These are phyloP conservation scores for Erysiphe pulchra DNA, from an alignment of 2,329 filamentous ascomycete species.

Conservation along the genomic window DNA sequence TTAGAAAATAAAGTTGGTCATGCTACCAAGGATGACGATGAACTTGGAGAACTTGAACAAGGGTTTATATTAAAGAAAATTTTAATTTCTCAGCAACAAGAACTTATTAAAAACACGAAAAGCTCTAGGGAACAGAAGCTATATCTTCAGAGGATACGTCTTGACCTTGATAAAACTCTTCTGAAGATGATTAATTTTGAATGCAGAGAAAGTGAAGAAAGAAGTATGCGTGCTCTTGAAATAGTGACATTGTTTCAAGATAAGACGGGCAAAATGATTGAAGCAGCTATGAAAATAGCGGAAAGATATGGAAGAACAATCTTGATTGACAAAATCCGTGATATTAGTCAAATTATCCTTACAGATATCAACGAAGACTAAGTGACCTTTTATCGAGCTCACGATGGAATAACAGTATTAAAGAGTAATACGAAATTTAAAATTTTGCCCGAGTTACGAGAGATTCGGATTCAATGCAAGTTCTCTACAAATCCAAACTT, in stretches of 20 bases:
- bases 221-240: slow-evolving; percentile 85
- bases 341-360: slow-evolving; percentile 39
- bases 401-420: too few species aligned
- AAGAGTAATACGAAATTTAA: too few species aligned
- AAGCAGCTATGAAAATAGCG: slow-evolving; percentile 75
- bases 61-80: slow-evolving; percentile 51
- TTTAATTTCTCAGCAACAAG: slow-evolving; percentile 46
- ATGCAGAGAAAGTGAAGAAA: slow-evolving; percentile 77
- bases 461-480: too few species aligned
- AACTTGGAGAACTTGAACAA: slow-evolving; percentile 48
- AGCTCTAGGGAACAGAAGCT: slow-evolving; percentile 36
- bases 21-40: slow-evolving; percentile 17
- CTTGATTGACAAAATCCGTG: slow-evolving; percentile 72
- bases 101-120: slow-evolving; percentile 43
- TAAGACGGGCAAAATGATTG: slow-evolving; percentile 64
- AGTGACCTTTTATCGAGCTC: neutral
- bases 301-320: slow-evolving; percentile 58
- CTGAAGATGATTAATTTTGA: slow-evolving; percentile 73
- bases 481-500: too few species aligned
- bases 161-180: slow-evolving; percentile 74
- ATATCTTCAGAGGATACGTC: slow-evolving; percentile 43
- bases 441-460: too few species aligned
- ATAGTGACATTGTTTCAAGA: slow-evolving; percentile 71
- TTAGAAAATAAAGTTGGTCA: slow-evolving; percentile 17
- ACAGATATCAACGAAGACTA: slow-evolving; percentile 11